Evolutionary conservation across 352 stramenopile genomes (phyloP).

Genomic region (Albugo laibachii): DNA sequence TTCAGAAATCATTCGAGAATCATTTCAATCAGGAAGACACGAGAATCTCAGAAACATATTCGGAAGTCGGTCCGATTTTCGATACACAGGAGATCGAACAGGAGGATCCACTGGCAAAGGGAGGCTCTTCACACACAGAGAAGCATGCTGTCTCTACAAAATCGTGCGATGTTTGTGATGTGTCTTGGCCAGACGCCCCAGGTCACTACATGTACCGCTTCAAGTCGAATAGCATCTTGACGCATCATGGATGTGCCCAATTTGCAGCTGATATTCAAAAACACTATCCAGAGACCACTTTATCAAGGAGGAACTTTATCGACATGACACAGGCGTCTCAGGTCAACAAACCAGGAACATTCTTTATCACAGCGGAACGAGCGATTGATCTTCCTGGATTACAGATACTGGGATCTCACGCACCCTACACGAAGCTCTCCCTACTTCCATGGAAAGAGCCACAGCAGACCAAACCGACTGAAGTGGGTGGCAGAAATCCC

Average conservation of each 20-base stretch:
- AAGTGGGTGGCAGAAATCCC: constrained; percentile 52
- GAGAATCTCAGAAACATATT: constrained; percentile 25
- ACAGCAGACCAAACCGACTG: constrained; percentile 49
- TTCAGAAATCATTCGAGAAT: constrained; percentile 56
- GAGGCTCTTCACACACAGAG: constrained; percentile 13
- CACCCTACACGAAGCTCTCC: constrained; percentile 52
- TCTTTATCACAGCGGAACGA: constrained; percentile 50
- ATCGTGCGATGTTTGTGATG: constrained; percentile 64
- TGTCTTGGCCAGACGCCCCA: constrained; percentile 59
- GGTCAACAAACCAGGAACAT: constrained; percentile 46
- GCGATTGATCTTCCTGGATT: constrained; percentile 48
- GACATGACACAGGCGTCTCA: constrained; percentile 21
- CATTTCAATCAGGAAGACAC: constrained; percentile 19
- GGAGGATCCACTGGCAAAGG: too few species aligned
- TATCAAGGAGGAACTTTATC: constrained; percentile 23
- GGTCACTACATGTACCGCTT: constrained; percentile 31
- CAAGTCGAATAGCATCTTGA: constrained; percentile 26
- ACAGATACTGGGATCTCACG: constrained; percentile 38
- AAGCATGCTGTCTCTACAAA: constrained; percentile 4
- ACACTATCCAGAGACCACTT: constrained; percentile 29
- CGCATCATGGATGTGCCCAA: constrained; percentile 49
- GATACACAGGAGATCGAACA: constrained; percentile 25
- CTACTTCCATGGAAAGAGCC: constrained; percentile 73
- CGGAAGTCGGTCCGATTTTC: constrained; percentile 52
- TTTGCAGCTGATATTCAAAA: constrained; percentile 53